Conservation (phyloP, 2,329 filamentous ascomycete species). For the Fusarium transvaalense region DNA sequence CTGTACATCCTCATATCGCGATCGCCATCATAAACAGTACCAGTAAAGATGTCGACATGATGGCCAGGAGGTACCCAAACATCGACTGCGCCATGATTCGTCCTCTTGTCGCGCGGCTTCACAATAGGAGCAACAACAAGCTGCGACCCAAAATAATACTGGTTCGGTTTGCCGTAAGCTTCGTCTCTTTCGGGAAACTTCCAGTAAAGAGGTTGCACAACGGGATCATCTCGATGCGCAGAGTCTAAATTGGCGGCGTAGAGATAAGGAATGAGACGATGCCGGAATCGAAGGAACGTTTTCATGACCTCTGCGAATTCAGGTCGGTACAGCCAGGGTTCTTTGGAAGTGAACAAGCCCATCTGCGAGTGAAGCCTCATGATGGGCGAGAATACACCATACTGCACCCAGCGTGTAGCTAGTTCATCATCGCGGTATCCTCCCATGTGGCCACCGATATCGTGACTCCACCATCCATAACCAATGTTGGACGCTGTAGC, state of each 20-base stretch:
- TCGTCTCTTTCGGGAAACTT: constrained; percentile 63
- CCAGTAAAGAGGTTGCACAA: constrained; percentile 75
- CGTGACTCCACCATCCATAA: constrained; percentile 77
- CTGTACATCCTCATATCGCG: constrained; percentile 66
- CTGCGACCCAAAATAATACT: constrained; percentile 70
- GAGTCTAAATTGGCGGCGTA: constrained; percentile 59
- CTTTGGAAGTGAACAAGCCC: constrained; percentile 69
- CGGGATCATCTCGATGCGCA: constrained; percentile 60
- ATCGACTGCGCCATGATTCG: constrained; percentile 61
- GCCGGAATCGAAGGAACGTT: constrained; percentile 65
- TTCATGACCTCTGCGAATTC: constrained; percentile 62
- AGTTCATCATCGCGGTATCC: constrained; percentile 70
- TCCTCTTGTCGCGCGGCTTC: constrained; percentile 60
- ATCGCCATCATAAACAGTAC: constrained; percentile 68
- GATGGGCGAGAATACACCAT: constrained; percentile 71
- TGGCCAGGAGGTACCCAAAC: constrained; percentile 69
- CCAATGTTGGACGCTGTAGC: constrained; percentile 75
- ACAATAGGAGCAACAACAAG: constrained; percentile 70
- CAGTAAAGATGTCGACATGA: constrained; percentile 70
- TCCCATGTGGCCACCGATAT: constrained; percentile 73
- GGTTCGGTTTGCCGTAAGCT: constrained; percentile 68
- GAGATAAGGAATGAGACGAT: constrained; percentile 70
- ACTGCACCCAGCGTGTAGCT: constrained; percentile 70
- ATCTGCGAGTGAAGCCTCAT: constrained; percentile 71
- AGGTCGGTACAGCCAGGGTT: constrained; percentile 69